Evolutionary conservation across 208 protist species (phyloP).

Genomic region (Wallacemonas sp.): DNA sequence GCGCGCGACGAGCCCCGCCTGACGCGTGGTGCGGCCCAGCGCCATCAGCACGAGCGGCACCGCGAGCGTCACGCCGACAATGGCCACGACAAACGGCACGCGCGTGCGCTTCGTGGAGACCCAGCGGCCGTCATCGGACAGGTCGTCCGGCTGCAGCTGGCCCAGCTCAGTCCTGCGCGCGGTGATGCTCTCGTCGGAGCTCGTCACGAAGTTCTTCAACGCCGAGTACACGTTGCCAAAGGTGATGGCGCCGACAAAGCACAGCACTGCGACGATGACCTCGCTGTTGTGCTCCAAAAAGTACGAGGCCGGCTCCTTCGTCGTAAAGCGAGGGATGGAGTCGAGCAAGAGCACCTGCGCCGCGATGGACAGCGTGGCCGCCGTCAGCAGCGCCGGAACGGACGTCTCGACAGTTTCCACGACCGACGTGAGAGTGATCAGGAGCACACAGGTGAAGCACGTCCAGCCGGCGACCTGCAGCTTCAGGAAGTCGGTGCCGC

Average conservation of each 20-base stretch:
- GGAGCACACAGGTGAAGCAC: conserved; percentile 47
- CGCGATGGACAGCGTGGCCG: conserved; percentile 54
- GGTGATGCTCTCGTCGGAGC: conserved; percentile 9
- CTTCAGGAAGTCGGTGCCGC: conserved; percentile 58
- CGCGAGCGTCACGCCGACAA: conserved; percentile 49
- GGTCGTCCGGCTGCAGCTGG: neutral
- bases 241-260: conserved; percentile 52
- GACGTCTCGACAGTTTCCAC: conserved; percentile 48
- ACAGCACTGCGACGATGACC: conserved; percentile 68
- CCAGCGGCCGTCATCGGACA: conserved; percentile 7
- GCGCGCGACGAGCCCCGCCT: conserved; percentile 19
- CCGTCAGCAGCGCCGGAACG: conserved; percentile 38
- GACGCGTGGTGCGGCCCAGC: conserved; percentile 57
- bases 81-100: conserved; percentile 69
- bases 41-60: conserved; percentile 71
- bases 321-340: conserved; percentile 67
- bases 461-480: conserved; percentile 67
- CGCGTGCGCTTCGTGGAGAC: conserved; percentile 26
- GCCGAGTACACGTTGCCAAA: conserved; percentile 64
- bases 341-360: conserved; percentile 62
- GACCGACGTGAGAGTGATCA: conserved; percentile 62
- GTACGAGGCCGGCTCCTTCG: conserved; percentile 23
- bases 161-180: neutral
- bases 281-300: conserved; percentile 82
- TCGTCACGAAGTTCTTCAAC: conserved; percentile 39